phyloP scores from a whole-genome alignment of 306 rosid genomes.

The Coriaria nepalensis region DNA sequence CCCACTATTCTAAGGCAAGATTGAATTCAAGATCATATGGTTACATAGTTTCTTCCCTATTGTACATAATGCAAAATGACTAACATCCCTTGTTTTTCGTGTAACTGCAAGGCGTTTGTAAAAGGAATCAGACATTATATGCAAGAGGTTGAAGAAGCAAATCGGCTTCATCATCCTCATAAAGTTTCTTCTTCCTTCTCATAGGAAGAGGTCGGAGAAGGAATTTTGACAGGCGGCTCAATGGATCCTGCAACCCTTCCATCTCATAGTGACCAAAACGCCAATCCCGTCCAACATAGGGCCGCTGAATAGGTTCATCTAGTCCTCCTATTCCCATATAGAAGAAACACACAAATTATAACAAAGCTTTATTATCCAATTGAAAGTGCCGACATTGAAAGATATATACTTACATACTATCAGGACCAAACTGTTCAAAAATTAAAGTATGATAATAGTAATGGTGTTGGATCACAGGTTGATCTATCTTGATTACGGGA shows the following conservation, averaged over 20 bases:
- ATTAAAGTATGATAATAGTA: too few species aligned
- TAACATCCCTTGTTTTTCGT: too few species aligned
- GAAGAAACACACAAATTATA: slow-evolving; percentile 7
- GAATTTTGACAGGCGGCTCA: slow-evolving; percentile 53
- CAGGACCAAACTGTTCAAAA: too few species aligned
- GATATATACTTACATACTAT: too few species aligned
- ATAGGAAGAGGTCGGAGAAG: slow-evolving; percentile 31
- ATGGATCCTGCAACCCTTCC: slow-evolving; percentile 79
- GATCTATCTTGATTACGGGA: too few species aligned
- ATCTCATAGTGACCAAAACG: slow-evolving; percentile 90
- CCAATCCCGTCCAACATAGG: slow-evolving; percentile 70
- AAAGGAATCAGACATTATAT: slow-evolving; percentile 15
- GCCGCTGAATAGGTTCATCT: slow-evolving; percentile 66
- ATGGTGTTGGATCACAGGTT: too few species aligned
- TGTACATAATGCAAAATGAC: too few species aligned
- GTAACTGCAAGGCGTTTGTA: too few species aligned
- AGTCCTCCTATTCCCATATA: slow-evolving; percentile 56
- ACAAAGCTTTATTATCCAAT: not conserved
- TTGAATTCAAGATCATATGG: too few species aligned
- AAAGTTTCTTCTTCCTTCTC: slow-evolving; percentile 26
- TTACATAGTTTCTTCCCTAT: too few species aligned
- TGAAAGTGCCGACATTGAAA: too few species aligned
- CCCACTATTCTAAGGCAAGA: not conserved
- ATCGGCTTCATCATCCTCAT: slow-evolving; percentile 24
- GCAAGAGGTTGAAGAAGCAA: slow-evolving; percentile 51